Percentiles rank a stretch among this genome's conserved stretches.
Evolutionary conservation across 345 rosid species (phyloP).

Genomic region (Citrus maxima): DNA sequence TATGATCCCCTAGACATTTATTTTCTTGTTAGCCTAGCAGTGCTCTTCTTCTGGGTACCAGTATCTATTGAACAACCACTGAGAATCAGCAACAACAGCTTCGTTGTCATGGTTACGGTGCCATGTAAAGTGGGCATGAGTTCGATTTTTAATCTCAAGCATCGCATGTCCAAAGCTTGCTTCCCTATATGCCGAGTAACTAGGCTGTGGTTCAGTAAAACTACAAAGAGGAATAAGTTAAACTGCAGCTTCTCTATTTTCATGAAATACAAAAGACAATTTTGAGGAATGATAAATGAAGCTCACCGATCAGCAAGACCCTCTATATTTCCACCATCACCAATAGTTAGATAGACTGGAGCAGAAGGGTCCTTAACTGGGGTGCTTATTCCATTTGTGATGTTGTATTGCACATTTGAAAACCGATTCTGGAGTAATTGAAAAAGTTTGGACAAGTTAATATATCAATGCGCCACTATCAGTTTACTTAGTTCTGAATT

Average conservation of each 20-base stretch:
- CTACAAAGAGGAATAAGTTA: conserved; percentile 11
- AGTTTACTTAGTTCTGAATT: too few relatives aligned
- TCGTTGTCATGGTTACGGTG: conserved; percentile 35
- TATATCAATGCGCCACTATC: neutral
- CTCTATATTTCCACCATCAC: conserved; percentile 44
- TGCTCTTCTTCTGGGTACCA: conserved; percentile 29
- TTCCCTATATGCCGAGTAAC: conserved; percentile 34
- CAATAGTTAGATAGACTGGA: conserved; percentile 34
- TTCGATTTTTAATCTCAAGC: conserved; percentile 32
- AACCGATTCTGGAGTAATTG: conserved; percentile 17
- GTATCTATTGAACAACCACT: conserved; percentile 29
- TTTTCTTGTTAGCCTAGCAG: neutral
- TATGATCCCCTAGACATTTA: neutral
- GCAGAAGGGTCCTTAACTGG: conserved; percentile 29
- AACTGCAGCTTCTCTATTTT: neutral
- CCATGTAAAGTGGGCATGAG: conserved; percentile 34
- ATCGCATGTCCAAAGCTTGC: conserved; percentile 40
- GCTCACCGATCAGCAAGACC: conserved; percentile 30
- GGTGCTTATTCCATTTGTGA: conserved; percentile 23
- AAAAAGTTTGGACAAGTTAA: neutral
- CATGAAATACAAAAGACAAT: neutral
- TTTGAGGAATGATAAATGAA: neutral
- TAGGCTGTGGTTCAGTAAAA: conserved; percentile 29
- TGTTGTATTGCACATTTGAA: conserved; percentile 34
- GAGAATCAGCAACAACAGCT: conserved; percentile 30